Evolutionary conservation across 345 rosid genomes (phyloP).

Genomic region (Salix exigua): DNA sequence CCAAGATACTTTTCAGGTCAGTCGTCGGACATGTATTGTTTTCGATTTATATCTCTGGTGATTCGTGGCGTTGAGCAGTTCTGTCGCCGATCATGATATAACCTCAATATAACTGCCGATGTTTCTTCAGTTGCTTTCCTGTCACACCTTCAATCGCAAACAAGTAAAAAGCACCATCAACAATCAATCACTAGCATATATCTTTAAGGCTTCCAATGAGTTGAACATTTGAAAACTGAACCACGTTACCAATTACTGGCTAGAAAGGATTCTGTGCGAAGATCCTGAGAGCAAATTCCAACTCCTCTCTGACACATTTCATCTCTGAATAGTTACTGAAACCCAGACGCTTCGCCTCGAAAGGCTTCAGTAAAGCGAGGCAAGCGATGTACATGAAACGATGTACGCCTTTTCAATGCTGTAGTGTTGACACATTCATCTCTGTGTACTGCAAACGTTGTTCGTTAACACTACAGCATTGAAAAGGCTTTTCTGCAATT

Average conservation of each 20-base stretch:
- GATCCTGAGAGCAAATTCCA: conserved; percentile 59
- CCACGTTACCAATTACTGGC: conserved; percentile 71
- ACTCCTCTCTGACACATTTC: conserved; percentile 57
- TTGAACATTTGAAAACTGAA: not conserved
- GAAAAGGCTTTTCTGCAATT: conserved; percentile 59
- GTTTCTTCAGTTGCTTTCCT: conserved; percentile 89
- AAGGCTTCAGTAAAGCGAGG: no score
- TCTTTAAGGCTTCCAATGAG: not conserved
- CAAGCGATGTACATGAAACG: no score
- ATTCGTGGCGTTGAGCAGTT: conserved; percentile 72
- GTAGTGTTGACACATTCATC: no score
- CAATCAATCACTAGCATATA: conserved; percentile 4
- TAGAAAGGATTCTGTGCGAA: conserved; percentile 73
- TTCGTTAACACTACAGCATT: conserved; percentile 62
- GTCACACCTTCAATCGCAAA: conserved; percentile 67
- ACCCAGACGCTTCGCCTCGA: conserved; percentile 74
- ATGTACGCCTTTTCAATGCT: no score
- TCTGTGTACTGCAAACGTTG: no score
- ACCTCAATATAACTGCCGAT: conserved; percentile 74
- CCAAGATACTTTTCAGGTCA: no score
- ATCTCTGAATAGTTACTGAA: conserved; percentile 78
- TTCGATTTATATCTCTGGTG: conserved; percentile 56
- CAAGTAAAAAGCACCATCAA: not conserved
- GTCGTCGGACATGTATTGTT: no score
- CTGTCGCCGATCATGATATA: conserved; percentile 61